These are phyloP conservation scores for Sphaerobolus stellatus DNA, from an alignment of 1,284 basidiomycete species.

Conservation along the genomic window DNA sequence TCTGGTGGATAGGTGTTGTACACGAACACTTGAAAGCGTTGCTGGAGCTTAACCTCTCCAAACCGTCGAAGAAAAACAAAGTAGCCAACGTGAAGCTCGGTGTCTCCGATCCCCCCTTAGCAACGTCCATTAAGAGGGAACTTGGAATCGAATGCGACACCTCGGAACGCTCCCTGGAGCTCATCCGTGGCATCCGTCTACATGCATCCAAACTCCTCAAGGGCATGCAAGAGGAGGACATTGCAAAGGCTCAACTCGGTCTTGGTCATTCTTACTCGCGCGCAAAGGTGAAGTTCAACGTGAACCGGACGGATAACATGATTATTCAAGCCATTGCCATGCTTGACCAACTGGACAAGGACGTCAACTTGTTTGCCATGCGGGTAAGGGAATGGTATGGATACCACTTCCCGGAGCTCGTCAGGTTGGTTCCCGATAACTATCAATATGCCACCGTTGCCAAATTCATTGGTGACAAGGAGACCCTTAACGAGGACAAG, in stretches of 20 bases:
- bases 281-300: slow-evolving; percentile 99
- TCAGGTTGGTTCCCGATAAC: slow-evolving; percentile 93
- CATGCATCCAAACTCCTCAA: slow-evolving; percentile 91
- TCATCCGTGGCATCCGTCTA: slow-evolving; percentile 91
- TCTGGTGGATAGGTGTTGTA: slow-evolving; percentile 63
- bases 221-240: slow-evolving; percentile 86
- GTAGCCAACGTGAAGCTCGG: slow-evolving; percentile 74
- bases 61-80: slow-evolving; percentile 68
- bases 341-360: slow-evolving; percentile 99
- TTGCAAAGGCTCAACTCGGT: slow-evolving; percentile 92
- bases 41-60: slow-evolving; percentile 86
- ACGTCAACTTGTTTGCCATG: slow-evolving; percentile 99
- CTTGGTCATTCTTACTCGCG: slow-evolving; percentile 98
- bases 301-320: slow-evolving; percentile 99
- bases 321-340: slow-evolving; percentile 99
- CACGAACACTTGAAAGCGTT: slow-evolving; percentile 87
- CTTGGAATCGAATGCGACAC: slow-evolving; percentile 83
- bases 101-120: slow-evolving; percentile 81
- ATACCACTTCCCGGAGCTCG: slow-evolving; percentile 99
- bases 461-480: slow-evolving; percentile 92
- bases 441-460: slow-evolving; percentile 90
- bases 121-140: slow-evolving; percentile 77
- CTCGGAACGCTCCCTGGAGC: slow-evolving; percentile 83
- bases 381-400: slow-evolving; percentile 99
- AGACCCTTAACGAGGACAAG: slow-evolving; percentile 69